Conservation (phyloP, 345 rosid genomes). For the Theobroma cacao region DNA sequence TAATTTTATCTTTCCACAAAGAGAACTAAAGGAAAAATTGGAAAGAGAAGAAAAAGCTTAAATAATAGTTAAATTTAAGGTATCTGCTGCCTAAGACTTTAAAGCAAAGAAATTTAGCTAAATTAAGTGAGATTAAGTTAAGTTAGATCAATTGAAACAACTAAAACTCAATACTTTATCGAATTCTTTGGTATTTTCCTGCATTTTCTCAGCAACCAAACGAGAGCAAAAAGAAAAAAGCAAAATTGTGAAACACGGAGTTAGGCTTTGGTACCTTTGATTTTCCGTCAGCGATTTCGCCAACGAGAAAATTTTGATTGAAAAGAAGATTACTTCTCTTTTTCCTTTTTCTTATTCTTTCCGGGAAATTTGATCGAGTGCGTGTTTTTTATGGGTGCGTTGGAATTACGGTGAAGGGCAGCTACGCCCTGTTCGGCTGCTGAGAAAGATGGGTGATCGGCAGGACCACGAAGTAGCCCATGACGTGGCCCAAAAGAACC, state of each 20-base stretch:
- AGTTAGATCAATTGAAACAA: neutral
- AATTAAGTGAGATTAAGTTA: neutral
- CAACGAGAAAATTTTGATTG: conserved; percentile 9
- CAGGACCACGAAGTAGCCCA: neutral
- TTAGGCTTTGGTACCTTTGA: neutral
- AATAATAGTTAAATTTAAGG: neutral
- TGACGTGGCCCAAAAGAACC: neutral
- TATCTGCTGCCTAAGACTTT: neutral
- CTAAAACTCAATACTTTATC: neutral
- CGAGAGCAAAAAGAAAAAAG: neutral
- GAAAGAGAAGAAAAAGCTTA: no score
- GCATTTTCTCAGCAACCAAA: conserved; percentile 9
- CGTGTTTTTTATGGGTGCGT: neutral
- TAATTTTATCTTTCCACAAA: neutral
- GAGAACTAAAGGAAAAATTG: neutral
- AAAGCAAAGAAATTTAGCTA: neutral
- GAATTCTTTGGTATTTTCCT: neutral
- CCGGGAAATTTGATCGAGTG: neutral
- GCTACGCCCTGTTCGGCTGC: neutral
- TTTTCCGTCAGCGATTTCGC: neutral
- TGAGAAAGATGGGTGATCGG: neutral
- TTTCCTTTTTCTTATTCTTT: neutral
- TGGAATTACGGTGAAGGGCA: neutral
- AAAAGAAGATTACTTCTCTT: neutral
- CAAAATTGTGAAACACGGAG: neutral